A percentile compares a stretch with the other conserved stretches of the same genome.
phyloP scores from a whole-genome alignment of 768 basidiomycete genomes.

The Roridomyces roridus region DNA sequence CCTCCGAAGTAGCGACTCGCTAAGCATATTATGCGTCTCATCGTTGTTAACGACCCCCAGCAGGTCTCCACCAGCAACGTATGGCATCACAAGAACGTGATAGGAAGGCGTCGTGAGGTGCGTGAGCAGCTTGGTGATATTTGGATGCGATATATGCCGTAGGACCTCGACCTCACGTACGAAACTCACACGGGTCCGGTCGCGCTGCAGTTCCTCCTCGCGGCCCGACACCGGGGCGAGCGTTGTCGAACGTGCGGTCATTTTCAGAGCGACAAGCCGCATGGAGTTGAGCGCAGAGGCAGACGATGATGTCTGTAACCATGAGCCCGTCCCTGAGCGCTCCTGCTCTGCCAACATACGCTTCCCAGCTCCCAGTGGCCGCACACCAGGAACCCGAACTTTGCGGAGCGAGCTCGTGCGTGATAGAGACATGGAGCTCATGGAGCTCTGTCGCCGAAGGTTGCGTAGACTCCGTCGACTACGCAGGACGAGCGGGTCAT shows the following conservation, averaged over 20 bases:
- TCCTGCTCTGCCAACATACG: conserved; percentile 15
- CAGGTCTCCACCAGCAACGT: conserved; percentile 80
- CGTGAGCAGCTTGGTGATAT: conserved; percentile 74
- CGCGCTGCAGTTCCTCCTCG: conserved; percentile 56
- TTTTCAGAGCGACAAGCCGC: conserved; percentile 54
- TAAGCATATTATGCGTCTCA: conserved; percentile 46
- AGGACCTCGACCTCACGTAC: conserved; percentile 85
- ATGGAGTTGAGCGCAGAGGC: neutral
- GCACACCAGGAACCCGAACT: conserved; percentile 23
- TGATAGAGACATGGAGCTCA: conserved; percentile 20
- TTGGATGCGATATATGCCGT: conserved; percentile 84
- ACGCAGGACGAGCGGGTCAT: conserved; percentile 48
- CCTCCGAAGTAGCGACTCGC: conserved; percentile 51
- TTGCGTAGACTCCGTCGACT: conserved; percentile 49
- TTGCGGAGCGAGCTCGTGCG: conserved; percentile 21
- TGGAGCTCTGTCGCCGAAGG: conserved; percentile 34
- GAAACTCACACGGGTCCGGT: conserved; percentile 78
- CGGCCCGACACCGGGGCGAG: conserved; percentile 27
- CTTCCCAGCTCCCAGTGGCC: conserved; percentile 22
- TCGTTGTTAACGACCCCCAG: conserved; percentile 75
- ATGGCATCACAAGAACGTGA: conserved; percentile 82
- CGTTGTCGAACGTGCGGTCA: conserved; percentile 46
- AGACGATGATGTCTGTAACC: neutral
- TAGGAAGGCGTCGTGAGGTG: conserved; percentile 75
- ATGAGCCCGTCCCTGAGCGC: conserved; percentile 6